These are phyloP conservation scores for Candida neerlandica DNA, from an alignment of 1,139 yeast species.

Conservation along the genomic window DNA sequence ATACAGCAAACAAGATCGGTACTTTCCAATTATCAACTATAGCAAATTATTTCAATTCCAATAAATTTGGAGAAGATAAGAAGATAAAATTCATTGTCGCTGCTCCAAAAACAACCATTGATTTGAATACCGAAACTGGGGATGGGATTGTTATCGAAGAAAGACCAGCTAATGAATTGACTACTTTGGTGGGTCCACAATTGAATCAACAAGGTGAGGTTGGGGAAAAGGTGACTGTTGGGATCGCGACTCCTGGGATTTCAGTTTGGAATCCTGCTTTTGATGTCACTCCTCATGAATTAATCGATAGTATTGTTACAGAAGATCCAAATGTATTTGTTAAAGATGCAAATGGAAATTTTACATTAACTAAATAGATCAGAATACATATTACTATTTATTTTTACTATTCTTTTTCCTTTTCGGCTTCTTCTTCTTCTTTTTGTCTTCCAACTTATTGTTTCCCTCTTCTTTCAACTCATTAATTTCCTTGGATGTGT, in stretches of 20 bases:
- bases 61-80: constrained; percentile 25
- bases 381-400: constrained; percentile 30
- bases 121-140: constrained; percentile 65
- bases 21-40: constrained; percentile 85
- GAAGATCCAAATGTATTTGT: constrained; percentile 60
- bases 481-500: background rate
- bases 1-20: constrained; percentile 97
- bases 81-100: constrained; percentile 85
- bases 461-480: background rate
- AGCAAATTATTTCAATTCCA: constrained; percentile 42
- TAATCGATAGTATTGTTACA: constrained; percentile 87
- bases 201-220: constrained; percentile 30
- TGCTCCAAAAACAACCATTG: constrained; percentile 92
- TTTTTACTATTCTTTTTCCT: background rate
- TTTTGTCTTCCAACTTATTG: background rate
- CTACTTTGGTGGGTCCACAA: constrained; percentile 70
- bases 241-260: constrained; percentile 84
- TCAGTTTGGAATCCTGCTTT: constrained; percentile 96
- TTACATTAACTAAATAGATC: constrained; percentile 31
- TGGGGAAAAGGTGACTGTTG: constrained; percentile 58
- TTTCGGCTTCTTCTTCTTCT: constrained; percentile 1
- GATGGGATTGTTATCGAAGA: constrained; percentile 82
- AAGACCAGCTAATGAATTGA: constrained; percentile 79
- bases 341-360: constrained; percentile 49
- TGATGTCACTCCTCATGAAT: constrained; percentile 83